Base-by-base conservation (phyloP, 2,329 filamentous ascomycete species). In the Neospermospora avenae region DNA sequence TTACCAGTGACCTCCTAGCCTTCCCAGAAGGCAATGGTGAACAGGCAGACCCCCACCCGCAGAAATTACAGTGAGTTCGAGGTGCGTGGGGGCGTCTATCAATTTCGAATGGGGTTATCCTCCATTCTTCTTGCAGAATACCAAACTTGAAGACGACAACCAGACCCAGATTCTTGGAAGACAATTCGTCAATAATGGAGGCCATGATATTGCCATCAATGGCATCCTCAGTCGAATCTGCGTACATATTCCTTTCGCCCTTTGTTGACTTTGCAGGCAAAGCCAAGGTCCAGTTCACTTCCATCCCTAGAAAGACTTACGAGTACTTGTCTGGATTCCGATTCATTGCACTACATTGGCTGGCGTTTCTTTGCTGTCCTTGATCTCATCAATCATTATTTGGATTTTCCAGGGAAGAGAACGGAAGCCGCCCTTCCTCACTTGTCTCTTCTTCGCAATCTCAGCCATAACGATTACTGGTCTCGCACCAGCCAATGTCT, bases 391-490 rank as follows among this genome's bases (percentile, higher is more conserved):
- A 16, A 63, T 83, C 60, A 78, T 89, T 51, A 85, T 89, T 67
- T 90, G 81, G 79, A 78, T 76, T 10, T 77, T 79, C 0, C 84
- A 82, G 0, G 77, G 77, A 1, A 80, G 83, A 0, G 69, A 73
- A 20, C 72, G 74, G 55, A 81, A 77, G 63, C 76, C 89, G 52
- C 73, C 75, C 51, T 90, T 86, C 72, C 79, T 79, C 37, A 86
- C 90, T 68, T 80, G 82, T n/a, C 72, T 90, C 14, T 90, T 89
- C 70, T 73, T 89, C 55, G 81, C 82, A 55, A 77, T 86, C 48
- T 88, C 84, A 57, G 84, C 86, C 42, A 85, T 89, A 75, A 88
- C 85, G 8, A 78, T 83, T 51, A 82, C 86, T 11, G 88, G 87
- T 0, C 75, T 90, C 57, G 89, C 88, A 66, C 87, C 86, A 1